Percentiles rank a stretch among this genome's conserved stretches.
phyloP scores from a whole-genome alignment of 306 rosid genomes.

The Lathyrus oleraceus region DNA sequence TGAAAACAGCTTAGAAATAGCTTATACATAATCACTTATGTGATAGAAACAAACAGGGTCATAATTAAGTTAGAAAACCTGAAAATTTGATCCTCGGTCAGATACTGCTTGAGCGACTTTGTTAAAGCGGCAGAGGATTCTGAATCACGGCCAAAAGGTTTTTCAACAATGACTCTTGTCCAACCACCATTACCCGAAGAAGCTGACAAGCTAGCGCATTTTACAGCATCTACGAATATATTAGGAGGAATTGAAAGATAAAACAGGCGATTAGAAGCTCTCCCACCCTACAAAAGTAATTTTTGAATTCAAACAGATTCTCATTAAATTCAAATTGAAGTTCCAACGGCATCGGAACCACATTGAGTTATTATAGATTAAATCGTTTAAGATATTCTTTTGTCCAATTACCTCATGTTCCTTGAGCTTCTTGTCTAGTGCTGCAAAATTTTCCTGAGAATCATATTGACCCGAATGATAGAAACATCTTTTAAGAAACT shows the following conservation, averaged over 20 bases:
- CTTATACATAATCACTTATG: not conserved
- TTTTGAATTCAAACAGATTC: conserved; percentile 35
- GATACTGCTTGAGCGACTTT: conserved; percentile 70
- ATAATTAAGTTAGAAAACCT: conserved; percentile 44
- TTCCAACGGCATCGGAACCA: conserved; percentile 12
- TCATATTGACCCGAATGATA: conserved; percentile 96
- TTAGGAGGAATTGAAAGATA: conserved; percentile 92
- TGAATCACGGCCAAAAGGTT: conserved; percentile 94
- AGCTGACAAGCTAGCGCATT: conserved; percentile 76
- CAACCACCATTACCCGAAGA: conserved; percentile 89
- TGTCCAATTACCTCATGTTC: conserved; percentile 72
- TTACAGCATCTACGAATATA: conserved; percentile 78
- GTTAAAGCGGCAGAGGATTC: conserved; percentile 94
- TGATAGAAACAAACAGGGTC: not conserved
- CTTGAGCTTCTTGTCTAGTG: conserved; percentile 74
- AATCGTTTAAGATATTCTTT: conserved; percentile 5
- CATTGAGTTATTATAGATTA: conserved; percentile 9
- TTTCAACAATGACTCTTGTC: conserved; percentile 96
- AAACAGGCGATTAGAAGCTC: conserved; percentile 80
- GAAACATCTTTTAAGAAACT: conserved; percentile 84
- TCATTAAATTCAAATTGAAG: conserved; percentile 5
- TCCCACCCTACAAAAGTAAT: conserved; percentile 64
- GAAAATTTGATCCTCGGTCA: conserved; percentile 89
- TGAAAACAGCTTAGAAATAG: not conserved
- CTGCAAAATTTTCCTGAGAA: conserved; percentile 70